phyloP scores from a whole-genome alignment of 2,329 filamentous ascomycete genomes.

The Phyllosticta ampelicida region DNA sequence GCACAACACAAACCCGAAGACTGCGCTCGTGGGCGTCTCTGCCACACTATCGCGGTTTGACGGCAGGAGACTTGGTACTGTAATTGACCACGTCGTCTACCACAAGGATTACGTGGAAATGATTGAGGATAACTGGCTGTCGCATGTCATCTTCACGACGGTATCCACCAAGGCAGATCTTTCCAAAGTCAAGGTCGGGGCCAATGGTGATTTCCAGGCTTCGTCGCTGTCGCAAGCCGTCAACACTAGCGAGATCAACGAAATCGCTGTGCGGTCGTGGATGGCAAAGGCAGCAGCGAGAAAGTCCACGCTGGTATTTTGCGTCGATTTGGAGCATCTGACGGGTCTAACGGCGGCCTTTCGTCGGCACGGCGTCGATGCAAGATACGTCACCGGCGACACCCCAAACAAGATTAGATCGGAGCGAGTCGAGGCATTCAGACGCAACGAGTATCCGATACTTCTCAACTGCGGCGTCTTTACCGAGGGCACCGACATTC shows the following conservation, averaged over 20 bases:
- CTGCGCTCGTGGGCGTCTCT: slow-evolving; percentile 75
- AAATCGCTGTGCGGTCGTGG: slow-evolving; percentile 80
- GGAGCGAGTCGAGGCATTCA: slow-evolving; percentile 65
- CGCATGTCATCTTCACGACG: slow-evolving; percentile 87
- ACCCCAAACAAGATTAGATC: slow-evolving; percentile 60
- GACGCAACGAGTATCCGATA: slow-evolving; percentile 65
- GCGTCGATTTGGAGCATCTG: slow-evolving; percentile 81
- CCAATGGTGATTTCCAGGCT: slow-evolving; percentile 68
- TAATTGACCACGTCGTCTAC: slow-evolving; percentile 92
- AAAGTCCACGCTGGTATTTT: slow-evolving; percentile 86
- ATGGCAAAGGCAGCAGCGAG: slow-evolving; percentile 60
- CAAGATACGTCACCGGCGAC: slow-evolving; percentile 74
- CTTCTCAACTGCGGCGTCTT: slow-evolving; percentile 93
- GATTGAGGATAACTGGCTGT: slow-evolving; percentile 85
- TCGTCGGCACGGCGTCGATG: slow-evolving; percentile 66
- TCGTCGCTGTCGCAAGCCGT: slow-evolving; percentile 69
- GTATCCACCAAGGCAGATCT: slow-evolving; percentile 76
- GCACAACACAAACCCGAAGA: slow-evolving; percentile 29
- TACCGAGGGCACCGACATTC: slow-evolving; percentile 95
- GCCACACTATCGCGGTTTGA: slow-evolving; percentile 74
- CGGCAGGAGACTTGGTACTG: slow-evolving; percentile 67
- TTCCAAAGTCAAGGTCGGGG: slow-evolving; percentile 50
- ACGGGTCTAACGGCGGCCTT: slow-evolving; percentile 64
- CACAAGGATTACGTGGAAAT: slow-evolving; percentile 76
- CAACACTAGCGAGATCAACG: slow-evolving; percentile 72